Conservation (phyloP, 1,139 yeast species). For the Blastobotrys apis region DNA sequence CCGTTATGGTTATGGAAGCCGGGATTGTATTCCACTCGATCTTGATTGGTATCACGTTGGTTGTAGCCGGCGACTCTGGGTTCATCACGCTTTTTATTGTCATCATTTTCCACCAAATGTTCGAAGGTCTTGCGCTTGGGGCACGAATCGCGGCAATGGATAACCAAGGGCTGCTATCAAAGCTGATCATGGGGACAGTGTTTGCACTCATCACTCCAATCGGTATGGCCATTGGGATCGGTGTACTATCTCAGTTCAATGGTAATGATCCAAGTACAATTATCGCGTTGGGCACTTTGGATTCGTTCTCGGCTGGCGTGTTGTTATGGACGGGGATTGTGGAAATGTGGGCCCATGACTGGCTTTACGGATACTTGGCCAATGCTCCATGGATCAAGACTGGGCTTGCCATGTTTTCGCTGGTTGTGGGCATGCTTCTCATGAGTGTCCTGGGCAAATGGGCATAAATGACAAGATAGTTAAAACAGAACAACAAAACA, state of each 20-base stretch:
- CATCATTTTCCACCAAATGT: slow-evolving; percentile 78
- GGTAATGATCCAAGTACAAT: slow-evolving; percentile 53
- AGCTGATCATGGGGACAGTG: slow-evolving; percentile 37
- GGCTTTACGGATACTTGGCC: slow-evolving; percentile 31
- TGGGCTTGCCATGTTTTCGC: slow-evolving; percentile 26
- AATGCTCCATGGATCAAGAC: slow-evolving; percentile 29
- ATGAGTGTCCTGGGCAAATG: slow-evolving; percentile 44
- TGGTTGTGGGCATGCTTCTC: slow-evolving; percentile 37
- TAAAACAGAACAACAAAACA: too few species aligned
- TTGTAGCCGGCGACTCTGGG: slow-evolving; percentile 59
- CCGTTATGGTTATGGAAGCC: slow-evolving; percentile 61
- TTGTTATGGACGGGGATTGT: slow-evolving; percentile 76
- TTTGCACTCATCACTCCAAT: slow-evolving; percentile 74
- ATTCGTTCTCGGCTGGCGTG: slow-evolving; percentile 76
- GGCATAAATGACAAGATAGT: too few species aligned
- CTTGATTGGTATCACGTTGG: slow-evolving; percentile 65
- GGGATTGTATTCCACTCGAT: slow-evolving; percentile 76
- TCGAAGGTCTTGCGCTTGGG: slow-evolving; percentile 87
- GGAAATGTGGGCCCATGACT: slow-evolving; percentile 82
- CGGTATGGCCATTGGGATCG: slow-evolving; percentile 76
- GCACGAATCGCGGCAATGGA: slow-evolving; percentile 65
- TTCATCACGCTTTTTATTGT: slow-evolving; percentile 70
- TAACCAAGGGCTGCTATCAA: slow-evolving; percentile 7
- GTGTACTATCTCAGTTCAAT: slow-evolving; percentile 62
- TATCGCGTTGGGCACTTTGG: slow-evolving; percentile 69